Percentiles rank a stretch among this genome's conserved stretches.
Evolutionary conservation across 1,139 yeast genomes (phyloP).

Genomic region (Suhomyces coccinellae): DNA sequence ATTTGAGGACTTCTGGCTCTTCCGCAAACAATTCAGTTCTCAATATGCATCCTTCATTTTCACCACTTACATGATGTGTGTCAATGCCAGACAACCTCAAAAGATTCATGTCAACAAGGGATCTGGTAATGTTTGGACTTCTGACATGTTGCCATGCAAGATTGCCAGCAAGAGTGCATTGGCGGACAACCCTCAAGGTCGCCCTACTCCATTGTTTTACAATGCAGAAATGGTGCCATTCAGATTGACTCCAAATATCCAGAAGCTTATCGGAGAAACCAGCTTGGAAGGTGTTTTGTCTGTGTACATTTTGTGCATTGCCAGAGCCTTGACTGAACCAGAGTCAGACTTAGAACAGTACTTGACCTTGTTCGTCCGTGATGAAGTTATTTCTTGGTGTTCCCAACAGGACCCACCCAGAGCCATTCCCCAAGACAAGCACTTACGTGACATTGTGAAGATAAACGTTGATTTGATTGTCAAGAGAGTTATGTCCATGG

Average conservation of each 20-base stretch:
- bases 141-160: conserved; percentile 92
- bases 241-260: conserved; percentile 94
- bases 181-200: conserved; percentile 53
- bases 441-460: conserved; percentile 81
- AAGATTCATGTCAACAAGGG: conserved; percentile 81
- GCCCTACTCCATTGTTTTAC: conserved; percentile 84
- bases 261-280: conserved; percentile 88
- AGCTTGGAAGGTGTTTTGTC: conserved; percentile 90
- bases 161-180: conserved; percentile 63
- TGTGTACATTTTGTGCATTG: conserved; percentile 80
- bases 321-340: conserved; percentile 86
- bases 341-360: conserved; percentile 88
- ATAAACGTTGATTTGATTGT: conserved; percentile 84
- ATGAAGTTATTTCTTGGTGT: conserved; percentile 93
- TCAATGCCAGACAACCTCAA: conserved; percentile 90
- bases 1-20: conserved; percentile 95
- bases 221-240: conserved; percentile 96
- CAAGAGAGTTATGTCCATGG: conserved; percentile 66
- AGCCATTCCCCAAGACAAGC: conserved; percentile 71
- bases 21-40: conserved; percentile 91
- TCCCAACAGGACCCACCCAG: conserved; percentile 74
- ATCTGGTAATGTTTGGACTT: conserved; percentile 90
- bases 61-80: conserved; percentile 93
- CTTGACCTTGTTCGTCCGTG: conserved; percentile 88
- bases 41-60: conserved; percentile 95